Conservation (phyloP, 208 protist species). For the Naegleria lovaniensis region DNA sequence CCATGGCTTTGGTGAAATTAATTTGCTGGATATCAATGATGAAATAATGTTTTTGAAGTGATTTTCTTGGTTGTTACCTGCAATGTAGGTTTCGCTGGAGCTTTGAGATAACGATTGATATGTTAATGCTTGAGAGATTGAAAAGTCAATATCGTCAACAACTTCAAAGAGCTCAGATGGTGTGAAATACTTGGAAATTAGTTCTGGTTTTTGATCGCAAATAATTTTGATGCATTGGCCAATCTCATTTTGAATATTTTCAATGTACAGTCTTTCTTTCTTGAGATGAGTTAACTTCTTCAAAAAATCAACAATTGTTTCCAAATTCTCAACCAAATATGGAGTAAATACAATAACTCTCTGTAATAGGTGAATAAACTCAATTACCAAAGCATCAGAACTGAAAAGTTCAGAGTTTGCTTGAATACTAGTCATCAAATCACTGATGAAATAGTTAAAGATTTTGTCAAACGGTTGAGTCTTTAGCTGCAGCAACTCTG, state of each 20-base stretch:
- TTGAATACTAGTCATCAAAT: background rate
- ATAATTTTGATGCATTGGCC: slow-evolving; percentile 24
- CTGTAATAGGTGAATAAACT: background rate
- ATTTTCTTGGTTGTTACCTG: slow-evolving; percentile 12
- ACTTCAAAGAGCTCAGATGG: background rate
- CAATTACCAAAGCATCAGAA: background rate
- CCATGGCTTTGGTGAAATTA: background rate
- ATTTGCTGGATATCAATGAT: background rate
- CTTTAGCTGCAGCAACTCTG: background rate
- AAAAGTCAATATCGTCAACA: background rate
- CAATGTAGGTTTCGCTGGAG: background rate
- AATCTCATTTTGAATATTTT: slow-evolving; percentile 6
- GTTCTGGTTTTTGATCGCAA: background rate
- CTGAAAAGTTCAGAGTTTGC: background rate
- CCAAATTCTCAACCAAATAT: background rate
- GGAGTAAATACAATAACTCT: slow-evolving; percentile 15
- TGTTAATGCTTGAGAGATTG: background rate
- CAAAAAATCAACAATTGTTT: background rate
- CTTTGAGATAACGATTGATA: background rate
- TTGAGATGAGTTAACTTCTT: background rate
- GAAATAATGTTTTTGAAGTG: background rate
- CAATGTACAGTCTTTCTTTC: background rate
- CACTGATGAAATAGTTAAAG: background rate
- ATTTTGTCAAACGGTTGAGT: background rate
- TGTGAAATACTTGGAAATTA: background rate